Evolutionary conservation across 208 protist genomes (phyloP), one percentile per base, ranked within the genome.

Genomic region (Leishmania gerbilli): DNA sequence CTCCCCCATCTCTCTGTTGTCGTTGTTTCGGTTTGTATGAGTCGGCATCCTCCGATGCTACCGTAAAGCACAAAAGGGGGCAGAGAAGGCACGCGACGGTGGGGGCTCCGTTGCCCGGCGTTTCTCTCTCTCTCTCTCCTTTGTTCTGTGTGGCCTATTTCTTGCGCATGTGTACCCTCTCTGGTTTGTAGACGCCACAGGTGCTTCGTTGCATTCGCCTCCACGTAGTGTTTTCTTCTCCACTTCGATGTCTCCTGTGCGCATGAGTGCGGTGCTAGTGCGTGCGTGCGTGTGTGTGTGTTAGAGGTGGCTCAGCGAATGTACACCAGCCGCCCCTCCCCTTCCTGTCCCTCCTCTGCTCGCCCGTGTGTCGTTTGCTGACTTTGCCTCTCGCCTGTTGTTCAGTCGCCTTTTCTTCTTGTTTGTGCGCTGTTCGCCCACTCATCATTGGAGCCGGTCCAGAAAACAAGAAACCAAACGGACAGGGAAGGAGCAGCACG

Each of bases 91-190:
- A 19, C 24, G 31, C 64, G 64, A n/a, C 31, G 17, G 64, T 45
- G 64, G 15, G 34, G 17, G 19, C 71, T 42, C 87, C 45, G 74
- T 85, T 84, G 62, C 31, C 31, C 15, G 21, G 15, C 67, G 40
- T 56, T 79, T 84, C 77, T 71, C 79, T 79, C 71, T 42, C 76
- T 76, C 49, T 62, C 27, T 9, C 45, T 47, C 17, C n/a, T 13
- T 37, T 6, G 0, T 3, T 7, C 71, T 19, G 45, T n/a, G 37
- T n/a, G 34, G 37, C 6, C 40, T n/a, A 74, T 40, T 69, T 21
- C 34, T 42, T 42, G 0, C 64, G 17, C 64, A 4, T 40, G 0
- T 24, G 24, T 42, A 7, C n/a, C 15, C 17, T 34, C 34, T 34
- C 17, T 34, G 15, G 13, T 7, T 5, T 69, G 0, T 42, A 13